These are phyloP conservation scores for Aspergillus cavernicola DNA, from an alignment of 495 filamentous ascomycete species.

Conservation along the genomic window DNA sequence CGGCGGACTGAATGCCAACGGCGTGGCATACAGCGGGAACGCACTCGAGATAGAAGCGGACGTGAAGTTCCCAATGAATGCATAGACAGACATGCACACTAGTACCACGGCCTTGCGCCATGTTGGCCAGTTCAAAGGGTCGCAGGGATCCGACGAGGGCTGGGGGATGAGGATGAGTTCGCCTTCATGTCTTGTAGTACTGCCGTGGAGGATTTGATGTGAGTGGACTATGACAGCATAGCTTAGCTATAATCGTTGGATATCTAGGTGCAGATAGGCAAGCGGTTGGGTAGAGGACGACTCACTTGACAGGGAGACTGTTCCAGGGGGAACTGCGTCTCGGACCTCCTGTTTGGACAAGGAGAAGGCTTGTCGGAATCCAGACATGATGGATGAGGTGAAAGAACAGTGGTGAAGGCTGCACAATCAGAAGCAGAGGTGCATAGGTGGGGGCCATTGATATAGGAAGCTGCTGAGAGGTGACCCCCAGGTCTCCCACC, in stretches of 20 bases:
- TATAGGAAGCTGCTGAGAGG: no score
- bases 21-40: conserved; percentile 12
- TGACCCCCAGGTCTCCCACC: no score
- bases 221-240: background rate
- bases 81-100: conserved; percentile 8
- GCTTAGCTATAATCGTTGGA: background rate
- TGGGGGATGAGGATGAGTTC: conserved; percentile 9
- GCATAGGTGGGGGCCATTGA: no score
- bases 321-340: conserved; percentile 10
- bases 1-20: conserved; percentile 13
- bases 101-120: conserved; percentile 11
- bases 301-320: conserved; percentile 11
- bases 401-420: no score
- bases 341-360: conserved; percentile 6
- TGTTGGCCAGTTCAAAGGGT: conserved; percentile 11
- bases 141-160: conserved; percentile 7
- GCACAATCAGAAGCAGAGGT: no score
- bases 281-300: background rate
- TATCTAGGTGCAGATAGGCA: background rate
- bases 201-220: background rate
- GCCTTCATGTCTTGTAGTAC: conserved; percentile 1
- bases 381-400: conserved; percentile 2
- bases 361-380: conserved; percentile 11
- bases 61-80: conserved; percentile 12
- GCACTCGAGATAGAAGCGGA: conserved; percentile 8